Evolutionary conservation across 1,139 yeast genomes (phyloP).

Genomic region (Ashbya aceris): DNA sequence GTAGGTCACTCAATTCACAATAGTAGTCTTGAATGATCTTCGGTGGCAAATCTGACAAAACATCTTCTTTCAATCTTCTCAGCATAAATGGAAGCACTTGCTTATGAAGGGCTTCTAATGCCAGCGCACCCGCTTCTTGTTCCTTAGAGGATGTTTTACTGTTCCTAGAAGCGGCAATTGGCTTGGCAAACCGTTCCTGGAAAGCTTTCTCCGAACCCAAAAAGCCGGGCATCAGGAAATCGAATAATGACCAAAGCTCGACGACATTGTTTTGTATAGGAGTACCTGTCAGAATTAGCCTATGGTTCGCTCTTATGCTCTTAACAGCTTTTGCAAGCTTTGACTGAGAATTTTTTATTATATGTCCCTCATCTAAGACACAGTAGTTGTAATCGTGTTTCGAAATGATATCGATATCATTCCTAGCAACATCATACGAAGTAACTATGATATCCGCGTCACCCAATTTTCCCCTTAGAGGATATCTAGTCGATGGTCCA

Average conservation of each 20-base stretch:
- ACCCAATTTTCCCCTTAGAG: conserved; percentile 45
- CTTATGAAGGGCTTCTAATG: conserved; percentile 89
- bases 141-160: conserved; percentile 88
- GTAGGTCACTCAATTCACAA: conserved; percentile 88
- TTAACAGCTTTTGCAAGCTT: conserved; percentile 87
- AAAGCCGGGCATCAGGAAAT: conserved; percentile 97
- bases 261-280: conserved; percentile 96
- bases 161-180: conserved; percentile 89
- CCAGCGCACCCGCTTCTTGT: conserved; percentile 95
- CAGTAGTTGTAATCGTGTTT: conserved; percentile 78
- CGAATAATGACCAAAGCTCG: conserved; percentile 95
- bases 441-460: conserved; percentile 79
- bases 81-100: conserved; percentile 95
- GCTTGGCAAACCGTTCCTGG: conserved; percentile 93
- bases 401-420: conserved; percentile 63
- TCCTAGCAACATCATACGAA: conserved; percentile 91
- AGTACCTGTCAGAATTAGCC: conserved; percentile 88
- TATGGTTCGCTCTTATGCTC: conserved; percentile 71
- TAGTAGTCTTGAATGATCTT: conserved; percentile 97
- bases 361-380: conserved; percentile 96
- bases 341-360: conserved; percentile 83
- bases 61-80: conserved; percentile 94
- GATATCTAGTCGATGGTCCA: conserved; percentile 65
- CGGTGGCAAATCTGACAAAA: conserved; percentile 91
- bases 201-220: conserved; percentile 91